These are phyloP conservation scores for Lathyrus aphaca DNA, from an alignment of 306 rosid genomes.

Conservation along the genomic window DNA sequence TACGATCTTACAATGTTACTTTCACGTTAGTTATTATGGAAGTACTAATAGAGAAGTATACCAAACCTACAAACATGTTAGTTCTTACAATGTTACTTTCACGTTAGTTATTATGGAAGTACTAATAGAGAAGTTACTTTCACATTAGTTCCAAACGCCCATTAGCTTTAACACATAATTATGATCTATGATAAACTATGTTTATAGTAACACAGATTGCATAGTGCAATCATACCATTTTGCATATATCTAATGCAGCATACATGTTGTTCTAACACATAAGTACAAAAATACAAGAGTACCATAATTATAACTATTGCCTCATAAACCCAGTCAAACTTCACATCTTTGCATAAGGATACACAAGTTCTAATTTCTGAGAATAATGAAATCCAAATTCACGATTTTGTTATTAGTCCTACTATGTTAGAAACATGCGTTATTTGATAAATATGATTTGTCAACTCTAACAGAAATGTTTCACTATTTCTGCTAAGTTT, in stretches of 20 bases:
- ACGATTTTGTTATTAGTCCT: conserved; percentile 8
- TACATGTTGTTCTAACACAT: neutral
- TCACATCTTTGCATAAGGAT: conserved; percentile 9
- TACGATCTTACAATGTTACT: neutral
- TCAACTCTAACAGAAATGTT: conserved; percentile 2
- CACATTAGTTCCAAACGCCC: conserved; percentile 3
- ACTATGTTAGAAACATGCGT: conserved; percentile 16
- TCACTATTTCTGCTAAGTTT: neutral
- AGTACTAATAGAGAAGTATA: conserved; percentile 4
- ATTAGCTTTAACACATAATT: conserved; percentile 5
- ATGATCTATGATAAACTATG: conserved; percentile 8
- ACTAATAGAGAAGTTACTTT: neutral
- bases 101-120: neutral
- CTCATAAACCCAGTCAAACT: conserved; percentile 2
- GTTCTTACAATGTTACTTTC: neutral
- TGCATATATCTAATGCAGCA: conserved; percentile 5
- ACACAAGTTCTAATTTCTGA: conserved; percentile 4
- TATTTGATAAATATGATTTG: neutral
- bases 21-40: neutral
- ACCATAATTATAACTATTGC: neutral
- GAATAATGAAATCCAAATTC: conserved; percentile 20
- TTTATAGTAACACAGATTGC: neutral
- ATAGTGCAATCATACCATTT: neutral
- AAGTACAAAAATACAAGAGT: neutral
- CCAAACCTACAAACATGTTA: conserved; percentile 6